Evolutionary conservation across 1,284 basidiomycete genomes (phyloP), one percentile per base, ranked within the genome.

Genomic region (Pseudozyma pruni): DNA sequence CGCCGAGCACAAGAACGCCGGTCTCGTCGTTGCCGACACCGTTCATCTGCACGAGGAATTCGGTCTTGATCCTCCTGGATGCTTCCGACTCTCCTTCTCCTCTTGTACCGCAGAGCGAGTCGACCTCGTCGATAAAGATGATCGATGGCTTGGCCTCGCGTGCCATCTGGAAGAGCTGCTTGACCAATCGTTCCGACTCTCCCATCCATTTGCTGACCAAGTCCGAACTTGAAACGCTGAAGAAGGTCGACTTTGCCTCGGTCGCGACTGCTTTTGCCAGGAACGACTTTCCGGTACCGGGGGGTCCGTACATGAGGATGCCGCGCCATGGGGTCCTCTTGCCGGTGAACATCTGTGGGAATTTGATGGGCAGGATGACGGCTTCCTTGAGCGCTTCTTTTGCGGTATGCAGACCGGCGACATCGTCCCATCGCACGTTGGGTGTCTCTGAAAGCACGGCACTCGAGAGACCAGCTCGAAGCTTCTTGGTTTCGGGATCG

Each of bases 201-300:
- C 95, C 95, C 86, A 98, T 96, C 95, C 95, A 98, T 84, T 98
- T 98, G 84, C 92, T 95, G 55, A 98, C 96, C 50, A 98, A 86
- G 81, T 98, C 96, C 83, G 90, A 91, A 46, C 91, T 94, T 76
- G 91, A 93, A 62, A 98, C 93, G 74, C 91, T 93, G 85, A 96
- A 98, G 87, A 98, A 98, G 16, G 95, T 98, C 49, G 93, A 73
- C 85, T 98, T 98, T 57, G 95, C 93, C 84, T 98, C 95, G 17
- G 95, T 98, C 20, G 95, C 96, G 37, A 98, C 95, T 0, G 96
- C 95, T 84, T 98, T 98, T 2, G 95, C 95, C 38, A 98, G 87
- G 83, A 90, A 98, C 51, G 90, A 92, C 85, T 82, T 82, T 37
- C 78, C 78, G 27, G 80, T 82, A 27, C 80, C 80, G 14, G 80